A percentile compares a stretch with the other conserved stretches of the same genome.
These are phyloP conservation scores for Trichothecium sympodiale DNA, from an alignment of 2,329 filamentous ascomycete species.

Conservation along the genomic window DNA sequence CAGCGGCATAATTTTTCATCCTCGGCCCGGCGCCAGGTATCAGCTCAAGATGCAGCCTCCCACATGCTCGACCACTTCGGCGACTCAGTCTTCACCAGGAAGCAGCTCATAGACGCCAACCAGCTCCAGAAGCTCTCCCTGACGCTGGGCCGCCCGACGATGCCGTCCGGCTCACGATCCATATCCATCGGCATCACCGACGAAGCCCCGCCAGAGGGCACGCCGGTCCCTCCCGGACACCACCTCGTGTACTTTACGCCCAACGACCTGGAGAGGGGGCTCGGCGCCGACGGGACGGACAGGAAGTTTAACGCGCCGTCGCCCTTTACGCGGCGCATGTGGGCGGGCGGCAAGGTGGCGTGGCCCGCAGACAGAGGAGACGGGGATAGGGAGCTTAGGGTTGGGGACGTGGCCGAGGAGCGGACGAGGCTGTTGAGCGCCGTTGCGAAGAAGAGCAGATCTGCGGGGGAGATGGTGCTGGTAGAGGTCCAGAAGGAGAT, in stretches of 20 bases:
- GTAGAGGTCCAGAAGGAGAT: slow-evolving; percentile 54
- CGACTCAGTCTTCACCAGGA: not conserved
- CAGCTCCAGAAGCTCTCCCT: slow-evolving; percentile 51
- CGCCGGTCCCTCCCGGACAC: slow-evolving; percentile 45
- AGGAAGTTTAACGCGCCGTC: slow-evolving; percentile 44
- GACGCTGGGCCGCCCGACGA: slow-evolving; percentile 39
- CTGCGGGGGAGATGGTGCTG: slow-evolving; percentile 50
- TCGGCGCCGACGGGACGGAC: slow-evolving; percentile 52
- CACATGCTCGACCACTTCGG: slow-evolving; percentile 2
- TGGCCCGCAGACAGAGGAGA: slow-evolving; percentile 23
- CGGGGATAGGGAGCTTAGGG: slow-evolving; percentile 22
- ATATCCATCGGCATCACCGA: slow-evolving; percentile 25
- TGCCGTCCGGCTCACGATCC: too few relatives aligned
- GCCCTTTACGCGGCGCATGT: slow-evolving; percentile 56
- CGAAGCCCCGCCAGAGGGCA: slow-evolving; percentile 26
- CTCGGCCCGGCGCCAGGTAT: too few relatives aligned
- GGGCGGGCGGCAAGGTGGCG: slow-evolving; percentile 50
- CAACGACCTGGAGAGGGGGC: slow-evolving; percentile 36
- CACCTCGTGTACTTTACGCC: slow-evolving; percentile 57
- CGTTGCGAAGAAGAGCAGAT: slow-evolving; percentile 40
- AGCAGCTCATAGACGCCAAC: slow-evolving; percentile 47
- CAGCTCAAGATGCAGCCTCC: slow-evolving; percentile 3
- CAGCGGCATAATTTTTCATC: not conserved
- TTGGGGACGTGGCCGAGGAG: slow-evolving; percentile 46
- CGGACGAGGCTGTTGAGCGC: slow-evolving; percentile 43